These are phyloP conservation scores for Colletotrichum destructivum DNA, from an alignment of 2,329 filamentous ascomycete species.

Conservation along the genomic window DNA sequence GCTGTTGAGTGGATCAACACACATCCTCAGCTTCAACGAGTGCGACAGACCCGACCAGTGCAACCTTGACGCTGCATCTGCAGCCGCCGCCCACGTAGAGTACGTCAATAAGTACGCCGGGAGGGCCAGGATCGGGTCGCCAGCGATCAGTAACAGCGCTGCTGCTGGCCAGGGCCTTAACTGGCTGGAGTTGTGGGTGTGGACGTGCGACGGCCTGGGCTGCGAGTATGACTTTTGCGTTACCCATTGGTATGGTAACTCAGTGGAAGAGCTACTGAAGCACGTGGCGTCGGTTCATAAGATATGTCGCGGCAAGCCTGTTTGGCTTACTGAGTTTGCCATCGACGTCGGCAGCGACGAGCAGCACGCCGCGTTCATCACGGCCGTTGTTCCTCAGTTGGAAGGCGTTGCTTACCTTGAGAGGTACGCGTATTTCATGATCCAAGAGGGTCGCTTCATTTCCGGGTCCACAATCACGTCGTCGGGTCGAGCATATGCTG, in stretches of 20 bases:
- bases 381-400: too few relatives aligned
- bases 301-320: constrained; percentile 60
- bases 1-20: constrained; percentile 67
- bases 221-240: constrained; percentile 73
- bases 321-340: too few relatives aligned
- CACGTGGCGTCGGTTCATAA: constrained; percentile 54
- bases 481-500: too few relatives aligned
- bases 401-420: too few relatives aligned
- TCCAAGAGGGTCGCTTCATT: too few relatives aligned
- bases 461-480: too few relatives aligned
- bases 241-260: constrained; percentile 71
- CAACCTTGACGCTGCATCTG: constrained; percentile 66
- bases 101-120: constrained; percentile 70
- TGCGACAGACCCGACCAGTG: constrained; percentile 73
- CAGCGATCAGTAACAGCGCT: constrained; percentile 73
- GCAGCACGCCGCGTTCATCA: too few relatives aligned
- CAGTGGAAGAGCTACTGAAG: background rate
- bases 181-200: constrained; percentile 70
- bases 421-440: too few relatives aligned
- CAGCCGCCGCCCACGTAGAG: constrained; percentile 66
- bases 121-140: constrained; percentile 68
- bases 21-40: constrained; percentile 80
- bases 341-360: too few relatives aligned
- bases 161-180: constrained; percentile 63
- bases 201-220: constrained; percentile 59